Evolutionary conservation across 768 basidiomycete genomes (phyloP).

Genomic region (Macrocybe gigantea): DNA sequence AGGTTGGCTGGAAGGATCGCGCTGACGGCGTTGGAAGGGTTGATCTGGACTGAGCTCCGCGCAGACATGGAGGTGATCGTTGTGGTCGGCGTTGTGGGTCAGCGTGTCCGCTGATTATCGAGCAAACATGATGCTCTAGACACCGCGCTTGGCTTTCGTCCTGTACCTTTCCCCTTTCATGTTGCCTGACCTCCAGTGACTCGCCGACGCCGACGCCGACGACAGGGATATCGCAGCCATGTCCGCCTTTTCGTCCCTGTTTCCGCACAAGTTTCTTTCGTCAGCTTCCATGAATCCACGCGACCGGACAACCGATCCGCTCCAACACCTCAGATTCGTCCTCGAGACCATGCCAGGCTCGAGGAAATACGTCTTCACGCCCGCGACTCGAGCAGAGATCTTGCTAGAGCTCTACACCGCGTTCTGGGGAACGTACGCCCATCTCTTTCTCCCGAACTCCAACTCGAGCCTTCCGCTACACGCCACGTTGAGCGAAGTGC

Average conservation of each 20-base stretch:
- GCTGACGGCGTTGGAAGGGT: constrained; percentile 16
- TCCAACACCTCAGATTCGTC: constrained; percentile 68
- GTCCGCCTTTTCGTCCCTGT: constrained; percentile 25
- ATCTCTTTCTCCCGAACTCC: constrained; percentile 66
- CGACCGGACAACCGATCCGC: constrained; percentile 53
- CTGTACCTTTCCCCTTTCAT: too few species aligned
- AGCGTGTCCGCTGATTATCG: too few species aligned
- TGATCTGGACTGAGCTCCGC: constrained; percentile 25
- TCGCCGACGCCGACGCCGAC: background rate
- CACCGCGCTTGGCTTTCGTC: too few species aligned
- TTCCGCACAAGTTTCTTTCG: constrained; percentile 45
- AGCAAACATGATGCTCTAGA: too few species aligned
- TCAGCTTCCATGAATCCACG: constrained; percentile 44
- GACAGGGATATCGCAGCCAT: constrained; percentile 6
- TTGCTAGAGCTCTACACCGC: constrained; percentile 77
- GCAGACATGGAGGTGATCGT: constrained; percentile 21
- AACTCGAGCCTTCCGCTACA: constrained; percentile 59
- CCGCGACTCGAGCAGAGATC: constrained; percentile 71
- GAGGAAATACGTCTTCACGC: constrained; percentile 71
- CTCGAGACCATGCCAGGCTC: constrained; percentile 80
- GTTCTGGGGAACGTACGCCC: constrained; percentile 74
- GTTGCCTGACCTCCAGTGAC: too few species aligned
- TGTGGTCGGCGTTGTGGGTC: background rate
- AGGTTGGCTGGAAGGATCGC: constrained; percentile 26
- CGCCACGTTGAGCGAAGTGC: constrained; percentile 64